phyloP scores from a whole-genome alignment of 495 filamentous ascomycete genomes.

The Penicillium manginii region DNA sequence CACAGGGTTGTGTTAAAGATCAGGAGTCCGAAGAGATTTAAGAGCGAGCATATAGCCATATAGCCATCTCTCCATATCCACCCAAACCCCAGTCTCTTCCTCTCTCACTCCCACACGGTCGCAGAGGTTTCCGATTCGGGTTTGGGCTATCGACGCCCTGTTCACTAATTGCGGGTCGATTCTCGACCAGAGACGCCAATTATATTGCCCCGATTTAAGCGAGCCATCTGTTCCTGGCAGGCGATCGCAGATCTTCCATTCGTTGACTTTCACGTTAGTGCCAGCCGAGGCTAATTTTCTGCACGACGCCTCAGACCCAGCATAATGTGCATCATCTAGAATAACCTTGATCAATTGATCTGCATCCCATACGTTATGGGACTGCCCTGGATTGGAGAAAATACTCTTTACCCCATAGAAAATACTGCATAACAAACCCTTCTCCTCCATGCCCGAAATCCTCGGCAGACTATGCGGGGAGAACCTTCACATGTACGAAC shows the following conservation, averaged over 20 bases:
- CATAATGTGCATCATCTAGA: not conserved
- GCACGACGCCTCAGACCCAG: not conserved
- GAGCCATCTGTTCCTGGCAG: conserved; percentile 7
- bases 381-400: not conserved
- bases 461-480: conserved; percentile 16
- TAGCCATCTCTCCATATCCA: not conserved
- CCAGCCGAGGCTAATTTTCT: conserved; percentile 12
- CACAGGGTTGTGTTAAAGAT: not conserved
- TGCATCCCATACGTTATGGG: not conserved
- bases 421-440: not conserved
- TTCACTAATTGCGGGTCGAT: not conserved
- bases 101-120: not conserved
- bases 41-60: not conserved
- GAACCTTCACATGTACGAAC: conserved; percentile 19
- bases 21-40: not conserved
- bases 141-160: not conserved
- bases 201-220: not conserved
- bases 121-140: conserved; percentile 1
- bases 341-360: conserved; percentile 2
- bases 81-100: not conserved
- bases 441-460: not conserved
- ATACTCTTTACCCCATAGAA: not conserved
- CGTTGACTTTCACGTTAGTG: conserved; percentile 15
- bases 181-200: not conserved
- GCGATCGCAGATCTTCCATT: conserved; percentile 7